Evolutionary conservation across 768 basidiomycete genomes (phyloP), one percentile per base, ranked within the genome.

Genomic region (Tubosaeta sp.): DNA sequence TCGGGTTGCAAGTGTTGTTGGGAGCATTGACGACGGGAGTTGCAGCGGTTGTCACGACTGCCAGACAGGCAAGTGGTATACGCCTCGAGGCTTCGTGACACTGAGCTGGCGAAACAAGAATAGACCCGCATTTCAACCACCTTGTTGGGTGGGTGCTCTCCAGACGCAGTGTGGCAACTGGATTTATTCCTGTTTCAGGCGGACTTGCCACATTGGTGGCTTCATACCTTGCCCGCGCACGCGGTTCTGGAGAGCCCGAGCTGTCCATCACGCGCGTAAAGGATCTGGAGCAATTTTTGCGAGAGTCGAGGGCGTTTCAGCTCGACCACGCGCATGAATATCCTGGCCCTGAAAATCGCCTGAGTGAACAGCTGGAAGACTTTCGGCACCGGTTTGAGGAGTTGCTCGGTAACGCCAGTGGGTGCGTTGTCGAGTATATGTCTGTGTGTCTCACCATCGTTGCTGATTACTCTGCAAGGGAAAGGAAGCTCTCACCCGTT

Each of bases 191-290:
- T 19, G 29, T 9, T 24, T 0, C 12, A 81, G 84, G 87, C 29
- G 87, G 83, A 16, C 49, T 84, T 11, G 65, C 86, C 3, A 90
- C 87, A 0, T n/a, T 88, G 19, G 76, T 83, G 13, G 86, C 87
- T 18, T 83, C 86, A 2, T 89, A 84, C 64, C 73, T 90, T 22
- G 88, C 87, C 3, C 80, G 82, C 13, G 75, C 78, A 24, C 80
- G 86, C 22, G 84, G 86, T 12, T 82, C 85, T 0, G 78, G 79
- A 34, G 87, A 89, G 56, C 87, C 87, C 2, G 84, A 88, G 54
- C 44, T 76, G 16, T 85, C 84, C 1, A 72, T 74, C 31, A 63
- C 70, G 3, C 77, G 80, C 11, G 72, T 72, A 4, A 81, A 82
- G 54, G 82, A 84, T 51, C 72, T 89, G 2, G 82, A 86, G 21